These are phyloP conservation scores for Paraglomus occultum DNA, from an alignment of 192 early-diverging fungal species.

Conservation along the genomic window DNA sequence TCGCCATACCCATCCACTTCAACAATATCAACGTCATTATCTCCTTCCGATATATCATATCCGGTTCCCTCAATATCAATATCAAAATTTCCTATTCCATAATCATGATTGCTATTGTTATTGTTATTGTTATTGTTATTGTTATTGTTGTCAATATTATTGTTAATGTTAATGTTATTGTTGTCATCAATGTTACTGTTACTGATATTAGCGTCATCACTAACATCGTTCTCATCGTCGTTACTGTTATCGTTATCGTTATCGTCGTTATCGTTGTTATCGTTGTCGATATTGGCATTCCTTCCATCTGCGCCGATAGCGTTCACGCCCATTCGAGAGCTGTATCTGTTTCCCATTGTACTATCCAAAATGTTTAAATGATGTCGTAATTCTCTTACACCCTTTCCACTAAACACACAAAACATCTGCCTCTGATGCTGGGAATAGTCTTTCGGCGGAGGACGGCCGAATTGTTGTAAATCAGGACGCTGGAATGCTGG, in stretches of 20 bases:
- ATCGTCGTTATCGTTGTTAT: slow-evolving; percentile 17
- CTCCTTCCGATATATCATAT: too few species aligned
- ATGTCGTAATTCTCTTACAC: slow-evolving; percentile 48
- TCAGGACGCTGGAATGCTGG: slow-evolving; percentile 48
- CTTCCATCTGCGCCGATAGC: background rate
- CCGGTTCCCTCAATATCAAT: too few species aligned
- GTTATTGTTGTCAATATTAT: too few species aligned
- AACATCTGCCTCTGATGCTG: slow-evolving; percentile 53
- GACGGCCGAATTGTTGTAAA: slow-evolving; percentile 51
- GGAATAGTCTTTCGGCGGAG: slow-evolving; percentile 54
- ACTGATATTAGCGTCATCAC: background rate
- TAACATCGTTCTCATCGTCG: slow-evolving; percentile 22
- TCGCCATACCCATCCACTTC: too few species aligned
- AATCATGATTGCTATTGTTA: too few species aligned
- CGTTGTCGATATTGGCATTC: slow-evolving; percentile 5
- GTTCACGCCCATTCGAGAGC: slow-evolving; percentile 25
- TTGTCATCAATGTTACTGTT: slow-evolving; percentile 3
- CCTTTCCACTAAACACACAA: slow-evolving; percentile 60
- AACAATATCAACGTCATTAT: too few species aligned
- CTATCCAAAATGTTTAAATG: slow-evolving; percentile 38
- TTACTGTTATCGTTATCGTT: slow-evolving; percentile 18
- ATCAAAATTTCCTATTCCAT: too few species aligned
- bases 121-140: too few species aligned
- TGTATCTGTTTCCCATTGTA: slow-evolving; percentile 18
- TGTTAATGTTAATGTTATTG: background rate